These are phyloP conservation scores for Kurtzmaniella natalensis DNA, from an alignment of 1,139 yeast species.

Conservation along the genomic window DNA sequence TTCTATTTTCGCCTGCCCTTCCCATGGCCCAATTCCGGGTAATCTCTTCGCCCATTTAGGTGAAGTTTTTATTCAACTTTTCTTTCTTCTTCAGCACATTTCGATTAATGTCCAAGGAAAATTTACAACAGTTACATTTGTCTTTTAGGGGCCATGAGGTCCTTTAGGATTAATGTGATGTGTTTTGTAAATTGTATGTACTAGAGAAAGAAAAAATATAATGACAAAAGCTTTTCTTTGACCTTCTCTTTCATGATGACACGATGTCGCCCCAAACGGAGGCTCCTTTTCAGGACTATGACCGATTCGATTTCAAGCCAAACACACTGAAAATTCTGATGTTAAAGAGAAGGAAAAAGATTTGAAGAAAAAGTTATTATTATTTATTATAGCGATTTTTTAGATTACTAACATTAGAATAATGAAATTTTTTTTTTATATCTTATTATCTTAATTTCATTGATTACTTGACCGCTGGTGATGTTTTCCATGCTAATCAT, in stretches of 20 bases:
- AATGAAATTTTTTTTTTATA: background rate
- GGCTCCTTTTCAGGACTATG: slow-evolving; percentile 55
- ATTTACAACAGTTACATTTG: no score
- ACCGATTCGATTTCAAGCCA: slow-evolving; percentile 52
- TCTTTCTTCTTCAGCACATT: background rate
- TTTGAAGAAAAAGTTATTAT: background rate
- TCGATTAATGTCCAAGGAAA: background rate
- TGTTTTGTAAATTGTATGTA: slow-evolving; percentile 1
- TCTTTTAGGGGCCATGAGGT: slow-evolving; percentile 1
- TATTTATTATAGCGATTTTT: background rate
- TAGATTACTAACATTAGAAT: background rate
- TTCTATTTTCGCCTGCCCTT: no score
- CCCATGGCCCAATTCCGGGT: slow-evolving; percentile 1
- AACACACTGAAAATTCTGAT: slow-evolving; percentile 55
- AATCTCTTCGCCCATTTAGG: background rate
- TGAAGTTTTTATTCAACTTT: background rate
- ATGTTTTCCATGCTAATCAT: slow-evolving; percentile 54
- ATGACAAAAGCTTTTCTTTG: no score
- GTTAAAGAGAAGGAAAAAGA: slow-evolving; percentile 4
- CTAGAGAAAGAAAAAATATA: no score
- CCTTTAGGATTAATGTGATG: slow-evolving; percentile 1
- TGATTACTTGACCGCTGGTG: slow-evolving; percentile 36
- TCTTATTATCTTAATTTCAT: slow-evolving; percentile 2
- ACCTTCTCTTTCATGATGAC: slow-evolving; percentile 32
- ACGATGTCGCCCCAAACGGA: slow-evolving; percentile 57